Evolutionary conservation across 768 basidiomycete species (phyloP).

Genomic region (Lactarius sanguifluus): DNA sequence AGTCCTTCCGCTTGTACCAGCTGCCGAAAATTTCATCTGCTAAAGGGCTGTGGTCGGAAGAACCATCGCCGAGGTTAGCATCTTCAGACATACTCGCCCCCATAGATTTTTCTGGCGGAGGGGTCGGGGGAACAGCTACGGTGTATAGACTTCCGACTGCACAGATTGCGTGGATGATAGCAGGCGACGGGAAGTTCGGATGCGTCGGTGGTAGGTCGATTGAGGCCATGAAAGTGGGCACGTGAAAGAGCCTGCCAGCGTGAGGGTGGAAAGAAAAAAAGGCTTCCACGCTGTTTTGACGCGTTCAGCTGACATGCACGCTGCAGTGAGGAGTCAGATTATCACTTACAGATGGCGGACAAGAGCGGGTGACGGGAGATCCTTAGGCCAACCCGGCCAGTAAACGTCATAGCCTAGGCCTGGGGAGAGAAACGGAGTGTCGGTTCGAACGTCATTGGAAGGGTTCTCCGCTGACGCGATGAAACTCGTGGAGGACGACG

Average conservation of each 20-base stretch:
- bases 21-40: slow-evolving; percentile 32
- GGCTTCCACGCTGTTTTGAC: slow-evolving; percentile 57
- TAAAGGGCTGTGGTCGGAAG: slow-evolving; percentile 7
- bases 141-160: slow-evolving; percentile 77
- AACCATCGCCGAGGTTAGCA: not conserved
- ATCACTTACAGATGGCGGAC: slow-evolving; percentile 61
- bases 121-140: slow-evolving; percentile 59
- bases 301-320: not conserved
- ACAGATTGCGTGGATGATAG: slow-evolving; percentile 84
- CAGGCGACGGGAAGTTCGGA: slow-evolving; percentile 67
- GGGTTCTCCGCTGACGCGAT: slow-evolving; percentile 4
- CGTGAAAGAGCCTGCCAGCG: slow-evolving; percentile 68
- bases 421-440: not conserved
- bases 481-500: slow-evolving; percentile 1
- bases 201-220: slow-evolving; percentile 66
- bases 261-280: slow-evolving; percentile 82
- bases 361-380: slow-evolving; percentile 61
- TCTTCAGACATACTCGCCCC: slow-evolving; percentile 37
- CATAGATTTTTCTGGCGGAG: slow-evolving; percentile 45
- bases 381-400: slow-evolving; percentile 50
- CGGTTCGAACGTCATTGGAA: not conserved
- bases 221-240: slow-evolving; percentile 59
- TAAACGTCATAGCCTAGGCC: slow-evolving; percentile 23
- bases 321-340: not conserved
- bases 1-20: slow-evolving; percentile 23